Evolutionary conservation across 2,329 filamentous ascomycete species (phyloP).

Genomic region (Helicocarpus griseus): DNA sequence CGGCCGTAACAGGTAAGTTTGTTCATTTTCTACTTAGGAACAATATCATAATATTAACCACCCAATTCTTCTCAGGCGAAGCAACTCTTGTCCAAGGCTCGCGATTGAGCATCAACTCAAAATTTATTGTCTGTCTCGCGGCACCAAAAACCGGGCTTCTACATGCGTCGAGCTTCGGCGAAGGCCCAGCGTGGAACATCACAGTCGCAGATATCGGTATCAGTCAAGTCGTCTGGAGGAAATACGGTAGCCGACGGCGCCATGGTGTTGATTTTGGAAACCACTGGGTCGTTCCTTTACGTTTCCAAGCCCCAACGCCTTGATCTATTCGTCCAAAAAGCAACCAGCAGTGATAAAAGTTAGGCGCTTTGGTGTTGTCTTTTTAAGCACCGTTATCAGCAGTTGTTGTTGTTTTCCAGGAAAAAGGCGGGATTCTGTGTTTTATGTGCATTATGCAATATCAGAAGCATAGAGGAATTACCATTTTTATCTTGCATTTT

Average conservation of each 20-base stretch:
- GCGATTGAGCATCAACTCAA: constrained; percentile 68
- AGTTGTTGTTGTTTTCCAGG: background rate
- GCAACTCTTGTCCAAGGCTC: constrained; percentile 58
- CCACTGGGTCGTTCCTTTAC: constrained; percentile 71
- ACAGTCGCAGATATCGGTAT: constrained; percentile 83
- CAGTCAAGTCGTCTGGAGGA: constrained; percentile 71
- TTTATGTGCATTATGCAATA: background rate
- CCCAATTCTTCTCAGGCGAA: constrained; percentile 32
- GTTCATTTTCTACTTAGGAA: constrained; percentile 24
- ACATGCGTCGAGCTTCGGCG: constrained; percentile 59
- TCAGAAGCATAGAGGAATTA: background rate
- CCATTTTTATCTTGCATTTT: background rate
- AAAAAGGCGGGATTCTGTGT: background rate
- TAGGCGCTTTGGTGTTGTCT: background rate
- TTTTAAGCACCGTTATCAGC: background rate
- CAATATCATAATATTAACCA: background rate
- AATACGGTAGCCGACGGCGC: constrained; percentile 68
- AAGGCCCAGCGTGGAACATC: constrained; percentile 57
- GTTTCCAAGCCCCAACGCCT: constrained; percentile 27
- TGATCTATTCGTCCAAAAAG: constrained; percentile 7
- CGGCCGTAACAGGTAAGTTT: constrained; percentile 63
- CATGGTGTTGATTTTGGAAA: constrained; percentile 82
- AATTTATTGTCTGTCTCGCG: constrained; percentile 75
- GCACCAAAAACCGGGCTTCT: constrained; percentile 79
- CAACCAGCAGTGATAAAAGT: background rate